Base-by-base conservation (phyloP, 2,329 filamentous ascomycete species). In the Colletotrichum sp. region DNA sequence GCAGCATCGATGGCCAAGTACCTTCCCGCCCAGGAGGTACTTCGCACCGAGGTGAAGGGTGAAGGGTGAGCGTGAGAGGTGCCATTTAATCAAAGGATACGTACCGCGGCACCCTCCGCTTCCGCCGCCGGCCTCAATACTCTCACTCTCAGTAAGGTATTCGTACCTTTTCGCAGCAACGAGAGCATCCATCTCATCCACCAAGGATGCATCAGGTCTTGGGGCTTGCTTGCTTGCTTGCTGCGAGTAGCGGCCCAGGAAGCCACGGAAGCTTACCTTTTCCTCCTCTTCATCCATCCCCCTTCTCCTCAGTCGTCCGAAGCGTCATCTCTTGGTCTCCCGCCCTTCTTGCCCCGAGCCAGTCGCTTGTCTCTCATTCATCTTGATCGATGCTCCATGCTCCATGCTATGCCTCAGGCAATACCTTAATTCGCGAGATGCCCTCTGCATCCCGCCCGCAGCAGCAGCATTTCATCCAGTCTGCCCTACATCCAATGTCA, bases 41-140 rank as follows among this genome's bases (percentile, higher is more conserved):
- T 26, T 64, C n/a, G 26, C 13, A 1, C 26, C 55, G 55, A 30
- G 26, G 26, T 58, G 55, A 30, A 15, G 13, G 34, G 62, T 48
- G 16, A 66, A 38, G 36, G 36, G 36, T 38, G 36, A 38, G 21
- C 21, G 36, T 28, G 38, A 48, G 32, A 48, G 38, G 36, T 52
- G 43, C 38, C 16, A 36, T 2, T 12, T 12, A 32, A 64, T 43
- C 32, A 64, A 64, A 62, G 30, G 61, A 21, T 73, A 75, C 69
- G 73, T 75, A 75, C 73, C 43, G 61, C 68, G 61, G 52, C 48
- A 71, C 48, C 34, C 71, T 71, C 67, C 67, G 71, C 26, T 55
- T 67, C 56, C 34, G 58, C 58, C 30, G 66, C 71, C 56, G 71
- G 70, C 62, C 43, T 34, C 65, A 48, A 30, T 34, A 38, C 28